phyloP scores from a whole-genome alignment of 2,329 filamentous ascomycete genomes.

The Fusarium falciforme region DNA sequence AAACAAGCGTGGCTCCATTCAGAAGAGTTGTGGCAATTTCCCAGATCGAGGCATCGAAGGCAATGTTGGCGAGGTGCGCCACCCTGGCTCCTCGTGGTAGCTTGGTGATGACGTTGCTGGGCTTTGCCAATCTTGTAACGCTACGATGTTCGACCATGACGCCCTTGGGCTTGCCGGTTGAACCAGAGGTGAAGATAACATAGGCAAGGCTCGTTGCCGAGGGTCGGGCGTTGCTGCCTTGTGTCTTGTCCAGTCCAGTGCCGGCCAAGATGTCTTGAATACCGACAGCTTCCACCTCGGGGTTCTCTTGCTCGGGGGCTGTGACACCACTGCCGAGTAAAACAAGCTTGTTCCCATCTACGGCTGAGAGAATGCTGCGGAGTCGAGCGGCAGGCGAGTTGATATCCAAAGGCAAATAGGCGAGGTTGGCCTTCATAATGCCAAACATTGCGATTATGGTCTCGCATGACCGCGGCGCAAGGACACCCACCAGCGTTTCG shows the following conservation, averaged over 20 bases:
- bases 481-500: background rate
- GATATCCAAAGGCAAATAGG: conserved; percentile 40
- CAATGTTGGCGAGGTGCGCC: conserved; percentile 32
- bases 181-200: conserved; percentile 64
- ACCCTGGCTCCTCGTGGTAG: background rate
- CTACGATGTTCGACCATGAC: conserved; percentile 50
- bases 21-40: conserved; percentile 36
- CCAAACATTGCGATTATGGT: conserved; percentile 38
- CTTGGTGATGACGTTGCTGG: conserved; percentile 4
- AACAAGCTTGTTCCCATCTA: background rate
- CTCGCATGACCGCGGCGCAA: conserved; percentile 36
- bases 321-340: conserved; percentile 11
- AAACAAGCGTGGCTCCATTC: conserved; percentile 33
- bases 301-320: background rate
- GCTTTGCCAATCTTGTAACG: conserved; percentile 17
- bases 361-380: conserved; percentile 19
- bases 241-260: background rate
- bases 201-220: conserved; percentile 26
- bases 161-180: conserved; percentile 62
- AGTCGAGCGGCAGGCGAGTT: conserved; percentile 27
- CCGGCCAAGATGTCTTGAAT: background rate
- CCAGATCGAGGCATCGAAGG: conserved; percentile 33
- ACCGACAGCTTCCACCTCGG: background rate
- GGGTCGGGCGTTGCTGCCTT: background rate
- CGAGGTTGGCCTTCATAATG: conserved; percentile 41